phyloP scores from a whole-genome alignment of 192 early-diverging fungal genomes.

The Gigaspora rosea region DNA sequence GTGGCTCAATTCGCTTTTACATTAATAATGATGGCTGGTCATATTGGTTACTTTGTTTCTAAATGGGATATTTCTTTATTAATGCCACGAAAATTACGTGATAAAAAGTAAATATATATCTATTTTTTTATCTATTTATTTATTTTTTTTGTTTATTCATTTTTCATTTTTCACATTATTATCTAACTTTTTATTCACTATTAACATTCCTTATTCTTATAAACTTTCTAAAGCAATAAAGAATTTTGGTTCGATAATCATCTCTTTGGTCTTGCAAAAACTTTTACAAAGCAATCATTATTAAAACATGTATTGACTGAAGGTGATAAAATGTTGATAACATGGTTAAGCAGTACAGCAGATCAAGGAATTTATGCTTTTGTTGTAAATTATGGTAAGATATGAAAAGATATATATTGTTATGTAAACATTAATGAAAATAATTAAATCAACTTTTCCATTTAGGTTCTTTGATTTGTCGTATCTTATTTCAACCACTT shows the following conservation, averaged over 20 bases:
- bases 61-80: conserved; percentile 38
- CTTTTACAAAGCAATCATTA: conserved; percentile 82
- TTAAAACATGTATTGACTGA: conserved; percentile 95
- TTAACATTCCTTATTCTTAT: neutral
- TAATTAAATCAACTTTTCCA: neutral
- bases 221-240: conserved; percentile 29
- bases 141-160: neutral
- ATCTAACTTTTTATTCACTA: neutral
- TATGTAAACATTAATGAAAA: too few species aligned
- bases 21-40: conserved; percentile 58
- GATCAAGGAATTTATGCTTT: conserved; percentile 84
- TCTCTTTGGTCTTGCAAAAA: conserved; percentile 67
- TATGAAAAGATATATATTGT: too few species aligned
- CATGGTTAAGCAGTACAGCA: conserved; percentile 51
- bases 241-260: conserved; percentile 61
- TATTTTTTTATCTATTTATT: too few species aligned
- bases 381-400: conserved; percentile 80
- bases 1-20: conserved; percentile 78
- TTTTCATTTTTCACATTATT: neutral
- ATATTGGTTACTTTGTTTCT: conserved; percentile 50
- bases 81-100: conserved; percentile 38
- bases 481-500: conserved; percentile 90
- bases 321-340: conserved; percentile 94
- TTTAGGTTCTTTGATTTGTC: conserved; percentile 81
- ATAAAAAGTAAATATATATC: conserved; percentile 40